Base-by-base conservation (phyloP, 2,329 filamentous ascomycete species). In the Penicillium sp. region DNA sequence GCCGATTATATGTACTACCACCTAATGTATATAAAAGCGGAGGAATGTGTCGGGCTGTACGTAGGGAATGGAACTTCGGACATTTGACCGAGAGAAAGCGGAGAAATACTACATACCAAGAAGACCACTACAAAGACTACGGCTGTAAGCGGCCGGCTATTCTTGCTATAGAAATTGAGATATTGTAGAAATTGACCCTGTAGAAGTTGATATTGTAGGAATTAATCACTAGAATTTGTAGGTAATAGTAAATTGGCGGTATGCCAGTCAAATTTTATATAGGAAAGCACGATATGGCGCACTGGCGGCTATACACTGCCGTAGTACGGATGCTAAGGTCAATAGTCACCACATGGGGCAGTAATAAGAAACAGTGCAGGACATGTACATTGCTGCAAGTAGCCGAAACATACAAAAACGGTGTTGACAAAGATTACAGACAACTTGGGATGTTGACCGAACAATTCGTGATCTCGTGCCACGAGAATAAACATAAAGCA, bases 401-500 rank as follows among this genome's bases (percentile, higher is more conserved):
- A 23, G n/a, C 29, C 40, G 37, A 29, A 37, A 27, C 15, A 44
- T 34, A 44, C 8, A 39, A 42, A 23, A 42, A 16, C 16, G 1
- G 12, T 40, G 21, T 18, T 13, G 8, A 13, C 4, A 46, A 46
- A 23, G 4, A 46, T 29, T 45, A 51, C 38, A 8, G 32, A 46
- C 49, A 51, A 18, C 32, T 8, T 46, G 21, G 18, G 39, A 23
- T 38, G 18, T 7, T 31, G 21, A 6, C 29, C 21, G 29, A 40
- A 47, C 34, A 34, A 34, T 40, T 47, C 35, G 27, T 35, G 35
- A 23, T 46, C 25, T 15, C 25, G 10, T 23, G 9, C 15, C 32
- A 48, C 46, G n/a, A 44, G 25, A 47, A 51, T 46, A 16, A 51
- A 51, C 40, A 31, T 48, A 39, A 49, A 45, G 37, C 25, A 47